Evolutionary conservation across 2,329 filamentous ascomycete species (phyloP), one percentile per base, ranked within the genome.

Genomic region (Xylariaceae sp.): DNA sequence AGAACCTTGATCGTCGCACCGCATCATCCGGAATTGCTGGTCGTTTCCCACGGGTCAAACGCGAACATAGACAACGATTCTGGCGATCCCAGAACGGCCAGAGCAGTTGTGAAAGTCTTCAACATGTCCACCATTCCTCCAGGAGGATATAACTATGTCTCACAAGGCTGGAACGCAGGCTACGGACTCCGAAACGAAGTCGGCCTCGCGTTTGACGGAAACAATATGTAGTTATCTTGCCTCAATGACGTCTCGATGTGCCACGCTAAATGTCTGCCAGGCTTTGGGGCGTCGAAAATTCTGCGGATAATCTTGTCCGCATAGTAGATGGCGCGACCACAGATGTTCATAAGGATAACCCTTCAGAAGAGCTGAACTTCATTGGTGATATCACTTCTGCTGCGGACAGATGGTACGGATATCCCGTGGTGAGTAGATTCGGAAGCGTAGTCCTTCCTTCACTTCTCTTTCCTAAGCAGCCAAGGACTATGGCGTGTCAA

Each of bases 101-200:
- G 77, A 43, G 76, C 75, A 14, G 78, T 82, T 44, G 75, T 86
- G 58, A 82, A 80, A 56, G 79, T 78, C 4, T 66, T 66, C 48
- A 54, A 66, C 39, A 39, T 66, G 7, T 59, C 51, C 14, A 33
- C 52, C 27, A 31, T 56, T 14, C 48, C 65, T 15, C 27, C 30
- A 31, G 59, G 54, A 1, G 62, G 68, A 1, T 68, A 67, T 56
- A 64, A 75, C 42, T 75, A 68, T 12, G 71, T 75, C 39, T 48
- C 64, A 73, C 19, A 69, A 6, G 63, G 63, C 12, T 66, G 61
- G 60, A 58, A 59, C 18, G 61, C 58, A 3, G 63, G 81, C 1
- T 85, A 80, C 74, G 82, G 83, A 17, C 71, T 87, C 10, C 73
- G 83, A 11, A 87, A 86, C 57, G 80, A 80, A 7, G 82, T 86